Evolutionary conservation across 257 asterid genomes (phyloP).

Genomic region (Solanum arcanum): DNA sequence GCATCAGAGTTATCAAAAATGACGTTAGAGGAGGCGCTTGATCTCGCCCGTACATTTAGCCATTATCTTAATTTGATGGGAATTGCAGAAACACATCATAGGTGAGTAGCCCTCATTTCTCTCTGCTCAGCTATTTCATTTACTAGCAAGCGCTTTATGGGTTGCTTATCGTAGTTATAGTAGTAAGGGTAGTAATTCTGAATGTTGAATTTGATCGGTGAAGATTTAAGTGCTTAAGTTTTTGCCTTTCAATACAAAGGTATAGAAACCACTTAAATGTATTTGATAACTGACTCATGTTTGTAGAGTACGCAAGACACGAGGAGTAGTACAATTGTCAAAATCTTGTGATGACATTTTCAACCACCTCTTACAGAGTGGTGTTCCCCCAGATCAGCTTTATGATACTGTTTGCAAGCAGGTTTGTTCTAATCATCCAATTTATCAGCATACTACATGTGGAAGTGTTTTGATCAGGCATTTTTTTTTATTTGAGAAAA

Average conservation of each 20-base stretch:
- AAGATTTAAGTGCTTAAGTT: not conserved
- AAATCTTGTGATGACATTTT: constrained; percentile 91
- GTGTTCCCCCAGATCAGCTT: constrained; percentile 72
- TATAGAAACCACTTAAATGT: not conserved
- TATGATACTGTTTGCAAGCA: constrained; percentile 85
- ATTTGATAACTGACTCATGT: not conserved
- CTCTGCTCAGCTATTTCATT: not conserved
- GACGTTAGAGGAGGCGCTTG: constrained; percentile 86
- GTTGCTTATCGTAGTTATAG: not conserved
- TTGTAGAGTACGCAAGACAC: constrained; percentile 73
- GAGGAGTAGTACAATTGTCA: constrained; percentile 41
- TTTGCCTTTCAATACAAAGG: not conserved
- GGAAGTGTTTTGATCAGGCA: not conserved
- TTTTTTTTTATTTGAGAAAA: not conserved
- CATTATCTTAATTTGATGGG: constrained; percentile 88
- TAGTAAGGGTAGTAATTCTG: not conserved
- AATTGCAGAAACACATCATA: constrained; percentile 93
- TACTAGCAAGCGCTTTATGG: not conserved
- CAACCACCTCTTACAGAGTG: constrained; percentile 70
- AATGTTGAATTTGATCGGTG: not conserved
- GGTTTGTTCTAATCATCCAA: constrained; percentile 23
- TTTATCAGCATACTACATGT: not conserved
- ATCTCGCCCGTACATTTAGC: constrained; percentile 85
- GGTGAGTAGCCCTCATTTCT: constrained; percentile 20
- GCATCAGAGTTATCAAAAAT: constrained; percentile 65